A percentile compares a stretch with the other conserved stretches of the same genome.
Evolutionary conservation across 31 red algal species (phyloP).

Genomic region (Odonthalia washingtoniensis): DNA sequence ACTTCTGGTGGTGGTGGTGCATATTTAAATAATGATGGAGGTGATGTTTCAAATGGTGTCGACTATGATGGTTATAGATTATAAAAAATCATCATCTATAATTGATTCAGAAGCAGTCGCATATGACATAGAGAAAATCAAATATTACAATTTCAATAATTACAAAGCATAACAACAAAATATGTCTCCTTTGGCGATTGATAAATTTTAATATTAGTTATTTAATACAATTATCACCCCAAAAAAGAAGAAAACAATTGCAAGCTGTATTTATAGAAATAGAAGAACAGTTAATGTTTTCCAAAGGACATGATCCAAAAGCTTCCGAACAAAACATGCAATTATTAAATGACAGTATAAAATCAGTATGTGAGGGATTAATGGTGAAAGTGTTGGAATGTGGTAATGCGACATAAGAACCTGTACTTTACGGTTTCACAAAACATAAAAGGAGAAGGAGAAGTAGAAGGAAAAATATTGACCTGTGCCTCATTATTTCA

Average conservation of each 20-base stretch:
- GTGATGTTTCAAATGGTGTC: not conserved
- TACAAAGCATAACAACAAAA: constrained; percentile 87
- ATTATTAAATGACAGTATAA: constrained; percentile 84
- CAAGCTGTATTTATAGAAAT: constrained; percentile 58
- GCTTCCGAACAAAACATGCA: constrained; percentile 83
- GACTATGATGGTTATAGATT: not conserved
- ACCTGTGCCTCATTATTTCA: no score
- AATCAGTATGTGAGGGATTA: constrained; percentile 96
- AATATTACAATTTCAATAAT: constrained; percentile 91
- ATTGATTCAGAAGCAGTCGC: constrained; percentile 98
- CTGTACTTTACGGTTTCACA: no score
- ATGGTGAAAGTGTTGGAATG: constrained; percentile 98
- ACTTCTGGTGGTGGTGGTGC: no score
- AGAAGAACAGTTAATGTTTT: constrained; percentile 88
- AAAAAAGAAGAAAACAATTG: constrained; percentile 58
- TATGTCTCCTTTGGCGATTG: constrained; percentile 84
- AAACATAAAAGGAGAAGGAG: no score
- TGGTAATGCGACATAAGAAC: constrained; percentile 91
- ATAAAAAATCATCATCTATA: constrained; percentile 70
- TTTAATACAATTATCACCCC: constrained; percentile 70
- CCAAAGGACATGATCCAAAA: constrained; percentile 69
- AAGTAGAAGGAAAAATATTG: no score
- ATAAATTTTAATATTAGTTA: constrained; percentile 84
- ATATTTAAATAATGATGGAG: not conserved
- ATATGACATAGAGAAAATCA: constrained; percentile 73